Percentiles rank a stretch among this genome's conserved stretches.
Evolutionary conservation across 257 asterid species (phyloP).

Genomic region (Solanum lycopersicoides): DNA sequence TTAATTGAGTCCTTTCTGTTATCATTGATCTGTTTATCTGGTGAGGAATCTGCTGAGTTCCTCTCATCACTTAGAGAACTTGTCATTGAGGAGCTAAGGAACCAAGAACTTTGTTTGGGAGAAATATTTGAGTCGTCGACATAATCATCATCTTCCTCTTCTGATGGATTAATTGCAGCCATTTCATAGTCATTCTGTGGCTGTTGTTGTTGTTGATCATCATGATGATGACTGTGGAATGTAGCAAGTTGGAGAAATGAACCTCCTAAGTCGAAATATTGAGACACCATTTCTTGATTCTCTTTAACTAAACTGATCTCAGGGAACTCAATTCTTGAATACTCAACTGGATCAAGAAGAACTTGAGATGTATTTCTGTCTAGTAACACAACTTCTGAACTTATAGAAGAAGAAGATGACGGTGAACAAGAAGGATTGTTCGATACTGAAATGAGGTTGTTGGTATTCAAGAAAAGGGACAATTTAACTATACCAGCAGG

Average conservation of each 20-base stretch:
- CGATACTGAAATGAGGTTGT: slow-evolving; percentile 4
- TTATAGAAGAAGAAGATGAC: slow-evolving; percentile 1
- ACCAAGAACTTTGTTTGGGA: slow-evolving; percentile 42
- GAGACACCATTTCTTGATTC: slow-evolving; percentile 58
- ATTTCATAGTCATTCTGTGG: slow-evolving; percentile 42
- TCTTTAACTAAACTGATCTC: slow-evolving; percentile 33
- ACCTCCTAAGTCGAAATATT: slow-evolving; percentile 38
- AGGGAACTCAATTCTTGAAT: slow-evolving; percentile 51
- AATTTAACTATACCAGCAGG: slow-evolving; percentile 62
- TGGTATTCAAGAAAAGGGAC: slow-evolving; percentile 32
- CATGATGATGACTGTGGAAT: neutral
- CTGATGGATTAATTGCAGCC: slow-evolving; percentile 27
- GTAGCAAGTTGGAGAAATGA: slow-evolving; percentile 59
- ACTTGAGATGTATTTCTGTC: slow-evolving; percentile 23
- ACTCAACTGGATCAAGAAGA: slow-evolving; percentile 15
- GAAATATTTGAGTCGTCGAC: slow-evolving; percentile 4
- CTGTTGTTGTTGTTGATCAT: slow-evolving; percentile 3
- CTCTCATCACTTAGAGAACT: slow-evolving; percentile 37
- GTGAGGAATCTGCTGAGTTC: slow-evolving; percentile 26
- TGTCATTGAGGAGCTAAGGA: slow-evolving; percentile 44
- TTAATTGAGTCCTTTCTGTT: neutral
- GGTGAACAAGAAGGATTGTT: slow-evolving; percentile 1
- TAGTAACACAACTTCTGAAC: slow-evolving; percentile 3
- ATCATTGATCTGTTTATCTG: neutral
- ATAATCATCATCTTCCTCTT: neutral